phyloP scores from a whole-genome alignment of 2,329 filamentous ascomycete species.

The Apiospora pterosperma region DNA sequence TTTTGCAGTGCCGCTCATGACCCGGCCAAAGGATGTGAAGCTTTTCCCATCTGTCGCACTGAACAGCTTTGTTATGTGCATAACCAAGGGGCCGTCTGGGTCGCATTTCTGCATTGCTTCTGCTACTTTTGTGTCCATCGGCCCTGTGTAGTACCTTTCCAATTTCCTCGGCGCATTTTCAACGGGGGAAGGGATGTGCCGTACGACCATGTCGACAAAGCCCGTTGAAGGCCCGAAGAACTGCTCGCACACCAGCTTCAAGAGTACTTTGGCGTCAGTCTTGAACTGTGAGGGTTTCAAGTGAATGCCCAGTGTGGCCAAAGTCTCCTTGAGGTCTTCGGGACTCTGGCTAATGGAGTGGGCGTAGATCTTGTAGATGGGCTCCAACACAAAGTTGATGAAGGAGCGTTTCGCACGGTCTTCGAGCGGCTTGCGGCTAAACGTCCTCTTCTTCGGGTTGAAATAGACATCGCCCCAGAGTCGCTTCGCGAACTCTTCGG shows the following conservation, averaged over 20 bases:
- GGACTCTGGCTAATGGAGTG: slow-evolving; percentile 91
- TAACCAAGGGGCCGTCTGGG: slow-evolving; percentile 84
- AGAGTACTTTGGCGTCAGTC: slow-evolving; percentile 80
- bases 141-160: slow-evolving; percentile 88
- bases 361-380: slow-evolving; percentile 96
- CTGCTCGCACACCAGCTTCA: slow-evolving; percentile 87
- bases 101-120: slow-evolving; percentile 78
- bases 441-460: slow-evolving; percentile 85
- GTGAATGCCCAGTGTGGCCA: slow-evolving; percentile 75
- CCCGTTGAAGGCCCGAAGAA: slow-evolving; percentile 90
- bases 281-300: slow-evolving; percentile 93
- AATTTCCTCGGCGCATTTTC: slow-evolving; percentile 74
- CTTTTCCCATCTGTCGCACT: slow-evolving; percentile 85
- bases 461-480: slow-evolving; percentile 98
- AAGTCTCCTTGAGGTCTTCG: slow-evolving; percentile 74
- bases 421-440: slow-evolving; percentile 76
- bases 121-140: slow-evolving; percentile 76
- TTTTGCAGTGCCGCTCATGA: slow-evolving; percentile 86
- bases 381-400: slow-evolving; percentile 91
- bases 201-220: slow-evolving; percentile 92
- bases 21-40: slow-evolving; percentile 86
- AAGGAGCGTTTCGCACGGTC: slow-evolving; percentile 81
- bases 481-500: slow-evolving; percentile 76
- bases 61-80: slow-evolving; percentile 92
- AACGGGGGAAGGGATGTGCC: slow-evolving; percentile 83